Percentiles rank a stretch among this genome's conserved stretches.
phyloP scores from a whole-genome alignment of 169 alveolate species.

The Perkinsus olseni region DNA sequence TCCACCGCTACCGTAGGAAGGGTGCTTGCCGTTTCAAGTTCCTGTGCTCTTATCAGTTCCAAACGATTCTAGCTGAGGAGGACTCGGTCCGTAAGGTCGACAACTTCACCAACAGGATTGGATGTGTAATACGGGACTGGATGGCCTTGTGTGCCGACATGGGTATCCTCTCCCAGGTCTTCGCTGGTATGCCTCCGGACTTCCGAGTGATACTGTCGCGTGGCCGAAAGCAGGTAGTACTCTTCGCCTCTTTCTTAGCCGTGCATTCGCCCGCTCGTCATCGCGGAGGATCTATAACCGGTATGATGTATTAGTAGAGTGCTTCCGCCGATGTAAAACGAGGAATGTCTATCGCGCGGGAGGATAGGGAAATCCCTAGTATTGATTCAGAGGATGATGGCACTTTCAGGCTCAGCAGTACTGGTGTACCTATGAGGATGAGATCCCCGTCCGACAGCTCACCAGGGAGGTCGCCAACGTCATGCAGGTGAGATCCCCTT shows the following conservation, averaged over 20 bases:
- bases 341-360: too few relatives aligned
- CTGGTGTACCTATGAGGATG: slow-evolving; percentile 80
- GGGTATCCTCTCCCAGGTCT: slow-evolving; percentile 65
- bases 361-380: too few relatives aligned
- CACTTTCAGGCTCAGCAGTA: slow-evolving; percentile 64
- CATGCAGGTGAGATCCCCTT: slow-evolving; percentile 39
- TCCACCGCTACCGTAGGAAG: too few relatives aligned
- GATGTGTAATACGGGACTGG: slow-evolving; percentile 66
- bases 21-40: too few relatives aligned
- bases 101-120: slow-evolving; percentile 80
- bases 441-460: slow-evolving; percentile 83
- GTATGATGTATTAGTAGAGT: too few relatives aligned
- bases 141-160: not conserved
- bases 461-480: slow-evolving; percentile 90
- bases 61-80: slow-evolving; percentile 20
- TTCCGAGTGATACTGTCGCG: slow-evolving; percentile 75
- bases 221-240: not conserved
- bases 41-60: slow-evolving; percentile 19
- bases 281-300: too few relatives aligned
- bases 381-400: not conserved
- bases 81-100: slow-evolving; percentile 75
- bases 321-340: too few relatives aligned
- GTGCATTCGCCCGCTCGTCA: too few relatives aligned
- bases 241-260: not conserved
- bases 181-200: slow-evolving; percentile 98